These are phyloP conservation scores for Trichoderma virens DNA, from an alignment of 495 filamentous ascomycete genomes.

Conservation along the genomic window DNA sequence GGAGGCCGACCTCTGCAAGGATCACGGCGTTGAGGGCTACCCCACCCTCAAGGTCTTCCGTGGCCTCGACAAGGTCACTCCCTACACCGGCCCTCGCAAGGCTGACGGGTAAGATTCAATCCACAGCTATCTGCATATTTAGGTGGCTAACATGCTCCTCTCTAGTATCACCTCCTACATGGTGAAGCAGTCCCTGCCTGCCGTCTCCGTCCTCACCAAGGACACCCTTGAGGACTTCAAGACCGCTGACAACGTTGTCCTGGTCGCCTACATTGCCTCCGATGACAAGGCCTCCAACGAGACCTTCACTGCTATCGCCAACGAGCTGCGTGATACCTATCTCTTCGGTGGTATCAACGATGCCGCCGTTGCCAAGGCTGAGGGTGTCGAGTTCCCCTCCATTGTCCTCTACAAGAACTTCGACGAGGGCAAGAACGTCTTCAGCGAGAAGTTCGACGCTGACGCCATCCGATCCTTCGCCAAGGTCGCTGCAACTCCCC, in stretches of 20 bases:
- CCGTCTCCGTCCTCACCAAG: slow-evolving; percentile 71
- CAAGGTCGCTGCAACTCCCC: slow-evolving; percentile 75
- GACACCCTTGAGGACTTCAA: slow-evolving; percentile 92
- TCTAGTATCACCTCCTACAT: slow-evolving; percentile 92
- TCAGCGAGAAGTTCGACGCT: slow-evolving; percentile 58
- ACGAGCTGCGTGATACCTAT: slow-evolving; percentile 79
- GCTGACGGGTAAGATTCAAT: slow-evolving; percentile 62
- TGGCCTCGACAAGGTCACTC: slow-evolving; percentile 69
- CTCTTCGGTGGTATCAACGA: slow-evolving; percentile 86
- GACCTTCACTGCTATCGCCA: slow-evolving; percentile 71
- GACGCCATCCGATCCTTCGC: slow-evolving; percentile 73
- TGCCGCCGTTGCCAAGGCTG: slow-evolving; percentile 73
- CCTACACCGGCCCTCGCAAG: slow-evolving; percentile 87
- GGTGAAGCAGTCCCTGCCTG: slow-evolving; percentile 94
- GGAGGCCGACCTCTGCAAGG: slow-evolving; percentile 83
- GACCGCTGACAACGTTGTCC: slow-evolving; percentile 91
- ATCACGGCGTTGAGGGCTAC: slow-evolving; percentile 90
- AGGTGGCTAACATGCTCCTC: slow-evolving; percentile 15
- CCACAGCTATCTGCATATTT: too few species aligned
- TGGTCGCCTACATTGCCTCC: slow-evolving; percentile 78
- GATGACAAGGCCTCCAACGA: slow-evolving; percentile 81
- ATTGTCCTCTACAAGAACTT: slow-evolving; percentile 97
- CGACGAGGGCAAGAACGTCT: slow-evolving; percentile 81
- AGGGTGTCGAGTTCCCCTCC: slow-evolving; percentile 77
- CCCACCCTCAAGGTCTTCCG: slow-evolving; percentile 99